These are phyloP conservation scores for Pleoardoris graminearum DNA, from an alignment of 2,329 filamentous ascomycete species.

Conservation along the genomic window DNA sequence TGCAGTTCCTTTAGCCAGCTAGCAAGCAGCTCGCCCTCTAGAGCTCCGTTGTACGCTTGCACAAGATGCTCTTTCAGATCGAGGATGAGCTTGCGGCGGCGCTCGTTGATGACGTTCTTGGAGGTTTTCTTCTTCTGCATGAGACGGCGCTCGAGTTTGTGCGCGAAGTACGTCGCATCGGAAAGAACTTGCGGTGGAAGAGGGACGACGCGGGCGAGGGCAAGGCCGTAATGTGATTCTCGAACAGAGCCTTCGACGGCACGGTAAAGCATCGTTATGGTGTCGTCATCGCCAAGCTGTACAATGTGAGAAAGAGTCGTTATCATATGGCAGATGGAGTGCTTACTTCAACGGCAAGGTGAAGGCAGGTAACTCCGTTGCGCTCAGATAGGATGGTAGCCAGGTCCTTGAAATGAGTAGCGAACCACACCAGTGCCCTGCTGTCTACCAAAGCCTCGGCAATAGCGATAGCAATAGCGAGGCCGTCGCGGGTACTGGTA, in stretches of 20 bases:
- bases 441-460: conserved; percentile 84
- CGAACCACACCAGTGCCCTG: conserved; percentile 82
- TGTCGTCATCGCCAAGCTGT: conserved; percentile 54
- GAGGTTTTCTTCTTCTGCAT: conserved; percentile 63
- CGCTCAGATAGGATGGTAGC: conserved; percentile 74
- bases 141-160: conserved; percentile 61
- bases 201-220: conserved; percentile 73
- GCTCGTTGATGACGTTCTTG: conserved; percentile 60
- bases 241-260: conserved; percentile 71
- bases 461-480: conserved; percentile 87
- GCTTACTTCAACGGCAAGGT: conserved; percentile 72
- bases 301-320: conserved; percentile 3
- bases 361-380: conserved; percentile 78
- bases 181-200: conserved; percentile 70
- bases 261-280: conserved; percentile 87
- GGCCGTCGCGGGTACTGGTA: conserved; percentile 84
- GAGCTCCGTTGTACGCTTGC: conserved; percentile 66
- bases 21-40: conserved; percentile 66
- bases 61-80: conserved; percentile 72
- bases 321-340: conserved; percentile 6
- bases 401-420: conserved; percentile 87
- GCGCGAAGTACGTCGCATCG: conserved; percentile 68
- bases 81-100: conserved; percentile 73
- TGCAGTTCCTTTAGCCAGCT: conserved; percentile 70
- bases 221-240: conserved; percentile 80